Evolutionary conservation across 768 basidiomycete genomes (phyloP).

Genomic region (Tricholoma furcatifolium): DNA sequence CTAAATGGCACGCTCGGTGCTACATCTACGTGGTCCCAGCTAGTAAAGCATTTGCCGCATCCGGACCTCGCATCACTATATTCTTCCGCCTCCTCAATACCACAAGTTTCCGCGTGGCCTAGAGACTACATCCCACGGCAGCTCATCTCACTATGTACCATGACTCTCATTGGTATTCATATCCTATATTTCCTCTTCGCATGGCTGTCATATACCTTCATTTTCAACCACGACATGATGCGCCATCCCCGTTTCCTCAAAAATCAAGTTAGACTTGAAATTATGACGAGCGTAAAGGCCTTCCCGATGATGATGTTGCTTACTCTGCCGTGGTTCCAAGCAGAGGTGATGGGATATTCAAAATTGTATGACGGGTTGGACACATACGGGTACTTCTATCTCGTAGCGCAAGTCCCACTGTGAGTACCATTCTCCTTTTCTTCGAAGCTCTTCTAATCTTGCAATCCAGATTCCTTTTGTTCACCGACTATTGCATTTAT

Average conservation of each 20-base stretch:
- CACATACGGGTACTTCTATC: constrained; percentile 77
- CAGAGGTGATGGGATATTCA: constrained; percentile 85
- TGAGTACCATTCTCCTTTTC: constrained; percentile 34
- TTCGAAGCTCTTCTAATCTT: not conserved
- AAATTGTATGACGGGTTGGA: constrained; percentile 74
- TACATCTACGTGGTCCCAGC: constrained; percentile 48
- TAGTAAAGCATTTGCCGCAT: constrained; percentile 57
- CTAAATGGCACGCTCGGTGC: constrained; percentile 39
- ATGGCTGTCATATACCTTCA: constrained; percentile 73
- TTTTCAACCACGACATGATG: constrained; percentile 97
- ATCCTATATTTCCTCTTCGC: constrained; percentile 89
- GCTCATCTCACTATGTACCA: constrained; percentile 59
- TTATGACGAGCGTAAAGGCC: constrained; percentile 65
- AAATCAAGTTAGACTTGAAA: constrained; percentile 83
- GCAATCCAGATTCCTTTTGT: constrained; percentile 62
- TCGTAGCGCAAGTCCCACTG: constrained; percentile 68
- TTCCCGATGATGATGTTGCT: constrained; percentile 83
- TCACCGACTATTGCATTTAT: constrained; percentile 94
- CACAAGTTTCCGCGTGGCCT: constrained; percentile 73
- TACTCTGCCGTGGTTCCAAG: constrained; percentile 93
- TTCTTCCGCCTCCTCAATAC: constrained; percentile 25
- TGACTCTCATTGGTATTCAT: constrained; percentile 83
- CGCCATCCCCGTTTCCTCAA: constrained; percentile 90
- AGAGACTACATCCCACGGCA: constrained; percentile 83
- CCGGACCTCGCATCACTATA: constrained; percentile 37